A percentile compares a stretch with the other conserved stretches of the same genome.
phyloP scores from a whole-genome alignment of 495 filamentous ascomycete species.

The Penicillium arizonense region DNA sequence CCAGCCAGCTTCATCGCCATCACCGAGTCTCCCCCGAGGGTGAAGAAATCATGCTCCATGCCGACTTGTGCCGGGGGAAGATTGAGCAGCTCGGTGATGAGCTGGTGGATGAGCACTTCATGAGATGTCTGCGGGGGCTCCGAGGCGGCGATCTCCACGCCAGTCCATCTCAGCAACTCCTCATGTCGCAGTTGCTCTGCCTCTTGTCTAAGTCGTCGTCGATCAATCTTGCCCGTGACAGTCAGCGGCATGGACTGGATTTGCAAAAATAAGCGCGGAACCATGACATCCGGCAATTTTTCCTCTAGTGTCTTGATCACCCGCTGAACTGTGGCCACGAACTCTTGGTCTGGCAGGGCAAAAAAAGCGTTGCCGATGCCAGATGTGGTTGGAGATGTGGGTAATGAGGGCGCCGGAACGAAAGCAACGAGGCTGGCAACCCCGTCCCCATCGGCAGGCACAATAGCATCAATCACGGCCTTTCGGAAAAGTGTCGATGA shows the following conservation, averaged over 20 bases:
- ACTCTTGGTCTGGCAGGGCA: background rate
- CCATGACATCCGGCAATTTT: background rate
- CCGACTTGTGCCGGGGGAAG: conserved; percentile 18
- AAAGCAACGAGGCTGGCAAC: background rate
- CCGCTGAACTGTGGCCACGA: background rate
- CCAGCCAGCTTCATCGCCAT: conserved; percentile 52
- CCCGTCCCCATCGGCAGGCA: background rate
- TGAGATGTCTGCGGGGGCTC: conserved; percentile 11
- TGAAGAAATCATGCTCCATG: conserved; percentile 33
- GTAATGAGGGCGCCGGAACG: background rate
- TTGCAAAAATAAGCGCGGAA: background rate
- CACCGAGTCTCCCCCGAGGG: conserved; percentile 41
- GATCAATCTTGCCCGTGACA: background rate
- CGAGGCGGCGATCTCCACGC: background rate
- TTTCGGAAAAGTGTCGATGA: background rate
- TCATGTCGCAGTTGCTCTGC: background rate
- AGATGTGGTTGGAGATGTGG: background rate
- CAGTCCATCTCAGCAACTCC: background rate
- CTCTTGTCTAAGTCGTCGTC: background rate
- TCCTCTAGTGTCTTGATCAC: background rate
- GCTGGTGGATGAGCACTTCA: conserved; percentile 7
- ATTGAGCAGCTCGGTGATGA: conserved; percentile 22
- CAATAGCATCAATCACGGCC: background rate
- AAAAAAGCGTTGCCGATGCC: background rate
- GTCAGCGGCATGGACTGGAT: background rate